A percentile compares a stretch with the other conserved stretches of the same genome.
These are phyloP conservation scores for Coemansia sp. DNA, from an alignment of 192 early-diverging fungal species.

Conservation along the genomic window DNA sequence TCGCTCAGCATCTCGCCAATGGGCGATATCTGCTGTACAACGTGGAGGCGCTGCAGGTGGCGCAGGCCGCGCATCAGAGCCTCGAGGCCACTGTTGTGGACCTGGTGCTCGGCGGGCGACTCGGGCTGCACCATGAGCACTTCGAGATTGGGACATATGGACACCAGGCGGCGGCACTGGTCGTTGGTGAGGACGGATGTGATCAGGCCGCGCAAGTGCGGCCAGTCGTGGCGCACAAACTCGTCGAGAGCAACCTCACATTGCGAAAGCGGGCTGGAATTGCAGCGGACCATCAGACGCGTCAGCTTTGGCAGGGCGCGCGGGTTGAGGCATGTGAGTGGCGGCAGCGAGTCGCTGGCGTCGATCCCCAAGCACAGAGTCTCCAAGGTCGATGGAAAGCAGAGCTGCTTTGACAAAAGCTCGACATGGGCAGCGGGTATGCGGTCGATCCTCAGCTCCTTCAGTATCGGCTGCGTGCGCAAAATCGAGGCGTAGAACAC, in stretches of 20 bases:
- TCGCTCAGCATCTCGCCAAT: constrained; percentile 59
- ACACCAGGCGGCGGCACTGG: constrained; percentile 40
- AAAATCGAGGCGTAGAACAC: constrained; percentile 56
- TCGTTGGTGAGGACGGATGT: constrained; percentile 55
- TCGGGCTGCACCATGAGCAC: constrained; percentile 58
- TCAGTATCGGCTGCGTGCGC: constrained; percentile 49
- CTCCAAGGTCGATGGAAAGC: constrained; percentile 53
- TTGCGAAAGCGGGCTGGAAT: constrained; percentile 44
- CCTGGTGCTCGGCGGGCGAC: constrained; percentile 55
- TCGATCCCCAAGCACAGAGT: constrained; percentile 57
- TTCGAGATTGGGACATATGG: constrained; percentile 44
- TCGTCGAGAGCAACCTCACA: constrained; percentile 50
- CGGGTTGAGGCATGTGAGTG: constrained; percentile 47
- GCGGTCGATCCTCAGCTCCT: constrained; percentile 55
- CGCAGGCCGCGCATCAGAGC: constrained; percentile 45
- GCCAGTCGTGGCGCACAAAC: constrained; percentile 53
- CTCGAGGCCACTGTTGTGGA: constrained; percentile 56
- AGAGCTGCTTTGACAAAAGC: constrained; percentile 49
- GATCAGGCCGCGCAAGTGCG: constrained; percentile 50
- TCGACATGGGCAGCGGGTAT: constrained; percentile 47
- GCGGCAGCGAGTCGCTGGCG: constrained; percentile 48
- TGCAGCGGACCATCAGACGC: constrained; percentile 58
- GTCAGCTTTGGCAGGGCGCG: constrained; percentile 47
- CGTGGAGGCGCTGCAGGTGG: constrained; percentile 39
- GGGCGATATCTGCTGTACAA: constrained; percentile 58